phyloP scores from a whole-genome alignment of 1,284 basidiomycete genomes.

The Omphalotus olearius region DNA sequence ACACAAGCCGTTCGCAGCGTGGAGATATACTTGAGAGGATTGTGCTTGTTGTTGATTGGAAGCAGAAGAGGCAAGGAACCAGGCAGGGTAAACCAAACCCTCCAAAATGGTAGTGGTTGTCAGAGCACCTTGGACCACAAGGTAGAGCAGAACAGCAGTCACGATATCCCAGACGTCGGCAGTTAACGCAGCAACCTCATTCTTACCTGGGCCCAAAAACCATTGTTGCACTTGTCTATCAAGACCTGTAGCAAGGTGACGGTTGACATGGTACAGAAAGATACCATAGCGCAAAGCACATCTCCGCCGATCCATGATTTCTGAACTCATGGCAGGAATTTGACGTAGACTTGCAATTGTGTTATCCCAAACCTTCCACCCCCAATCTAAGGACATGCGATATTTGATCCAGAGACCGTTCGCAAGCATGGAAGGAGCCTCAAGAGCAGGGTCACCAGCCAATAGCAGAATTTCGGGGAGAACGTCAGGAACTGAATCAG shows the following conservation, averaged over 20 bases:
- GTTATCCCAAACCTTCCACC: conserved; percentile 77
- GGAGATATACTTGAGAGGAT: conserved; percentile 46
- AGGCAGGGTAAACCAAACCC: conserved; percentile 72
- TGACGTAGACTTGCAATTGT: conserved; percentile 66
- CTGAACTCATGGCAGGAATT: conserved; percentile 50
- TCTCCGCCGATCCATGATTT: conserved; percentile 38
- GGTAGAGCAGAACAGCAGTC: conserved; percentile 54
- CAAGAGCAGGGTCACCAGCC: conserved; percentile 48
- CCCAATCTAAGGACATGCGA: conserved; percentile 65
- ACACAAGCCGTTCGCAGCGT: conserved; percentile 59
- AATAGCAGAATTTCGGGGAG: conserved; percentile 67
- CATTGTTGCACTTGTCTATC: conserved; percentile 64
- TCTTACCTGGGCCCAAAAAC: conserved; percentile 61
- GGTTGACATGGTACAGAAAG: conserved; percentile 69
- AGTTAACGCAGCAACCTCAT: conserved; percentile 52
- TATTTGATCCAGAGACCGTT: conserved; percentile 79
- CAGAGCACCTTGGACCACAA: conserved; percentile 64
- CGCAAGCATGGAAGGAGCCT: conserved; percentile 65
- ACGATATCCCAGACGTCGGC: conserved; percentile 64
- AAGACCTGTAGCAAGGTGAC: conserved; percentile 67
- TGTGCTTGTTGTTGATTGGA: conserved; percentile 32
- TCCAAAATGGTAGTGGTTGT: conserved; percentile 66
- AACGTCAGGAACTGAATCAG: conserved; percentile 49
- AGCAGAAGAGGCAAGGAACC: conserved; percentile 48
- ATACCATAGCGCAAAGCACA: conserved; percentile 61